phyloP scores from a whole-genome alignment of 2,329 filamentous ascomycete genomes.

The Colletotrichum godetiae region DNA sequence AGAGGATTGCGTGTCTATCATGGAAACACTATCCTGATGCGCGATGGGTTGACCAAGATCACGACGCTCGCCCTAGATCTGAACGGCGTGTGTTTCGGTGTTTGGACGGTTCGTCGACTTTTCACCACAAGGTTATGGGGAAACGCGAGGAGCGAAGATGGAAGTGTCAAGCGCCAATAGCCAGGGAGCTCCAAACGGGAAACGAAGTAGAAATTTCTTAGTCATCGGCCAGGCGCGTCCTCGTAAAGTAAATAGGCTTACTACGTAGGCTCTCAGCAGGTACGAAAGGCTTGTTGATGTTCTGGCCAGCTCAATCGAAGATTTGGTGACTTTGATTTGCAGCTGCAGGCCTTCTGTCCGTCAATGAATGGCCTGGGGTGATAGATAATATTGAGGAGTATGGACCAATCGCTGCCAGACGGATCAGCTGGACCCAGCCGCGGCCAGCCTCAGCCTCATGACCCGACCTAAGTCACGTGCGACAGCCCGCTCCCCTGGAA shows the following conservation, averaged over 20 bases:
- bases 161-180: neutral
- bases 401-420: too few species aligned
- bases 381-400: too few species aligned
- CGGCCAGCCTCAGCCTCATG: neutral
- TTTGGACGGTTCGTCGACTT: slow-evolving; percentile 7
- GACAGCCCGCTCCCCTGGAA: neutral
- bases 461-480: slow-evolving; percentile 24
- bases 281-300: neutral
- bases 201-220: neutral
- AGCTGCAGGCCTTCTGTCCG: neutral
- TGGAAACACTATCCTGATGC: slow-evolving; percentile 30
- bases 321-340: neutral
- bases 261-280: too few species aligned
- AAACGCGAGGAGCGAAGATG: neutral
- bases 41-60: slow-evolving; percentile 16
- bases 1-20: slow-evolving; percentile 33
- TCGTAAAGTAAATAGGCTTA: neutral
- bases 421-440: neutral
- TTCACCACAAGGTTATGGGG: neutral
- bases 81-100: slow-evolving; percentile 26
- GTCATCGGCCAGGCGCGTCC: neutral
- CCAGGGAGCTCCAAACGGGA: neutral
- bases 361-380: neutral
- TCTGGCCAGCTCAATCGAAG: neutral
- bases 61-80: slow-evolving; percentile 28